Conservation (phyloP, 352 stramenopile genomes). For the Globisporangium nagaii region DNA sequence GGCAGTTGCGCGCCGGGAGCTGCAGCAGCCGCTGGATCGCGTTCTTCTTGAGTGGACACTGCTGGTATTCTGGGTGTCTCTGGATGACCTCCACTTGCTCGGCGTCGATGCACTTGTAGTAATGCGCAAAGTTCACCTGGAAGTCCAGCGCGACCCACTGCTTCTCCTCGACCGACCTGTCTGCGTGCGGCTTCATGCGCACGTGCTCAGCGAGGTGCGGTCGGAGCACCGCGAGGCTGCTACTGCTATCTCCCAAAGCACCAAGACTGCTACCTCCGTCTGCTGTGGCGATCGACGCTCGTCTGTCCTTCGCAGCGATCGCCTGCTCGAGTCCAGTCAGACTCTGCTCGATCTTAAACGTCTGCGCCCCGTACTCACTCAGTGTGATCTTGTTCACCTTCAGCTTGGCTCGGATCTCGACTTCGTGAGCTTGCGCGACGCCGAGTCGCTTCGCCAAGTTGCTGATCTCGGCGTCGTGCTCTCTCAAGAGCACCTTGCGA, state of each 20-base stretch:
- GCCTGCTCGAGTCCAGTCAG: slow-evolving; percentile 19
- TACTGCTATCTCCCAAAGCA: neutral
- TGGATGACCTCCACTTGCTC: slow-evolving; percentile 61
- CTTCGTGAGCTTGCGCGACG: neutral
- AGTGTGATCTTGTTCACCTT: slow-evolving; percentile 19
- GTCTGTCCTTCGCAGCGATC: slow-evolving; percentile 10
- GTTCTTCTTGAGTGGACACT: slow-evolving; percentile 30
- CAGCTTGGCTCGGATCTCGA: slow-evolving; percentile 6
- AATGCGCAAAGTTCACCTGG: slow-evolving; percentile 47
- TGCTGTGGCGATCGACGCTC: neutral
- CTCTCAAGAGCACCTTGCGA: slow-evolving; percentile 33
- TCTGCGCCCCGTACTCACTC: slow-evolving; percentile 29
- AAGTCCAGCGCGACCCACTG: slow-evolving; percentile 68
- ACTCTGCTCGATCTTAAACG: slow-evolving; percentile 35
- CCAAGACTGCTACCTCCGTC: neutral
- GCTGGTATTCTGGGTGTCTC: slow-evolving; percentile 45
- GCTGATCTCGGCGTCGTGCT: slow-evolving; percentile 31
- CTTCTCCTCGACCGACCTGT: slow-evolving; percentile 54
- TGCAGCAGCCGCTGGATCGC: slow-evolving; percentile 45
- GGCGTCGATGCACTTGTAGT: slow-evolving; percentile 51
- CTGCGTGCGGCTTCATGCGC: slow-evolving; percentile 38
- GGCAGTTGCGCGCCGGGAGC: slow-evolving; percentile 53
- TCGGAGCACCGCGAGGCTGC: neutral
- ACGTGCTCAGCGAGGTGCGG: slow-evolving; percentile 26
- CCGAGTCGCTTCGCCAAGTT: slow-evolving; percentile 20